Conservation (phyloP, 1,139 yeast species). For the Suhomyces maxii region DNA sequence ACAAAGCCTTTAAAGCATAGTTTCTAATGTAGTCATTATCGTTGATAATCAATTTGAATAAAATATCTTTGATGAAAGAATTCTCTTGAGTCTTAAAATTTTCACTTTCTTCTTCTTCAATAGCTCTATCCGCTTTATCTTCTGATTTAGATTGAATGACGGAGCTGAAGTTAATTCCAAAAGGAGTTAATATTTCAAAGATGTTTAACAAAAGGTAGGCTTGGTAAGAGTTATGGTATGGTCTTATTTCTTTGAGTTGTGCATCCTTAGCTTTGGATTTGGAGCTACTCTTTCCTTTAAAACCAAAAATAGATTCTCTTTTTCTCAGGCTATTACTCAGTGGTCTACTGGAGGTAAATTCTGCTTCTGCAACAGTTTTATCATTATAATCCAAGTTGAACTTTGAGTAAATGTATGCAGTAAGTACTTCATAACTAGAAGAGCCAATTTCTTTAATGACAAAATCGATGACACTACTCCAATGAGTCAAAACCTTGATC, state of each 20-base stretch:
- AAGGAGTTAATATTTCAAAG: constrained; percentile 37
- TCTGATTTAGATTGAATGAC: constrained; percentile 16
- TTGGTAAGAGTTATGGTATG: constrained; percentile 41
- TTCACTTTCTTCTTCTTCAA: constrained; percentile 24
- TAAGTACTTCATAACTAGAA: constrained; percentile 39
- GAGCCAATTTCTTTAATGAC: constrained; percentile 42
- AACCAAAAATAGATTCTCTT: constrained; percentile 31
- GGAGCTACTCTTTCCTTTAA: constrained; percentile 25
- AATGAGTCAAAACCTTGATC: constrained; percentile 33
- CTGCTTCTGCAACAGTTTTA: constrained; percentile 7
- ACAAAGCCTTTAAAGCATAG: constrained; percentile 35
- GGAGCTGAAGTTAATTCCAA: constrained; percentile 37
- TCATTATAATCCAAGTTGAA: constrained; percentile 21
- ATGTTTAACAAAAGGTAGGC: constrained; percentile 31
- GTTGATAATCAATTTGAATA: constrained; percentile 37
- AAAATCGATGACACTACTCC: constrained; percentile 33
- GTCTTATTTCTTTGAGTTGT: constrained; percentile 21
- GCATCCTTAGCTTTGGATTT: constrained; percentile 23
- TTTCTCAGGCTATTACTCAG: constrained; percentile 12
- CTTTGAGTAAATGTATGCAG: constrained; percentile 32
- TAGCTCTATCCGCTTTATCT: constrained; percentile 19
- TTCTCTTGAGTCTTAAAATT: constrained; percentile 17
- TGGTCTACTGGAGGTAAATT: constrained; percentile 1
- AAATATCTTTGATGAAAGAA: constrained; percentile 31
- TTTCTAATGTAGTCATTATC: constrained; percentile 37